Evolutionary conservation across 2,329 filamentous ascomycete genomes (phyloP).

Genomic region (Venturia pyrina): DNA sequence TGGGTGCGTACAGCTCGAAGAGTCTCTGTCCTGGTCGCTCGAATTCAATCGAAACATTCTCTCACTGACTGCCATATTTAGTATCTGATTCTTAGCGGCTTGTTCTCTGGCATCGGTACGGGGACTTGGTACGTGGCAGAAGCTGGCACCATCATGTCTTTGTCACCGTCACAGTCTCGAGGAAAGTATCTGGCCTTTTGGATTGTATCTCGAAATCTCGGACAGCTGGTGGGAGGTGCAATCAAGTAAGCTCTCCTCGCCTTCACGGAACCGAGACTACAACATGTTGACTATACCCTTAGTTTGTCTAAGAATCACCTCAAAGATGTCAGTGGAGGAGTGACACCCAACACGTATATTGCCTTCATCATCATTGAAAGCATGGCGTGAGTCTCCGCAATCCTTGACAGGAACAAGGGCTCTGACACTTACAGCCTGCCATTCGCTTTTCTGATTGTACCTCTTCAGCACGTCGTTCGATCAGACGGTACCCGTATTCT

Average conservation of each 20-base stretch:
- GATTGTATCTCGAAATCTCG: constrained; percentile 39
- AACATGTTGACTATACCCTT: not conserved
- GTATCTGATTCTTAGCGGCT: not conserved
- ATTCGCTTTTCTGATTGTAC: constrained; percentile 30
- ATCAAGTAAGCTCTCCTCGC: constrained; percentile 18
- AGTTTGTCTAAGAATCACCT: not conserved
- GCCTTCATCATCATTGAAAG: not conserved
- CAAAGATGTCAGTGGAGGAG: not conserved
- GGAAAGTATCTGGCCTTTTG: constrained; percentile 40
- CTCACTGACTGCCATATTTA: not conserved
- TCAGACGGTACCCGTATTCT: constrained; percentile 36
- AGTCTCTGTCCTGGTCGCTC: not conserved
- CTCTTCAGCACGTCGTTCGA: constrained; percentile 35
- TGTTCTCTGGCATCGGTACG: not conserved
- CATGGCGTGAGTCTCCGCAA: not conserved
- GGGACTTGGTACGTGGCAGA: constrained; percentile 29
- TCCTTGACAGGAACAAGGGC: not conserved
- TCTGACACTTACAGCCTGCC: not conserved
- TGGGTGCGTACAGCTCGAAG: constrained; percentile 33
- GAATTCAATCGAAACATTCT: not conserved
- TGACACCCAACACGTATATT: not conserved
- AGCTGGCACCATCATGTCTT: constrained; percentile 39
- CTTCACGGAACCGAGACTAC: too few species aligned
- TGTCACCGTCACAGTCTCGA: constrained; percentile 36
- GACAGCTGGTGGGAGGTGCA: constrained; percentile 37